Evolutionary conservation across 2,329 filamentous ascomycete genomes (phyloP).

Genomic region (Monilinia aucupariae): DNA sequence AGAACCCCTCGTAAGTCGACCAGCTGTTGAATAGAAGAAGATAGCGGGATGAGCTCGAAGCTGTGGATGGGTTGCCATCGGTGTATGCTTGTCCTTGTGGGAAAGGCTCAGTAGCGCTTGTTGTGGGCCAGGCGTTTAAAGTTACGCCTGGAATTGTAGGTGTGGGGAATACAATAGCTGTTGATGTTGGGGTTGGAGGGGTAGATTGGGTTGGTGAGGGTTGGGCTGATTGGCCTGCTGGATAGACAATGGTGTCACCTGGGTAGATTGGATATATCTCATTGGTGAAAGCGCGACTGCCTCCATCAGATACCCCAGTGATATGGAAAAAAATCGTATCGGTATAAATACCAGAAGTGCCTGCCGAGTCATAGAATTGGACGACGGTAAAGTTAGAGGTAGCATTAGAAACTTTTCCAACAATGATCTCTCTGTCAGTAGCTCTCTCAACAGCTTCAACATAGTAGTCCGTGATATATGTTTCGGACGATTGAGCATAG

Average conservation of each 20-base stretch:
- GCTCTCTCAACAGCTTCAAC: not conserved
- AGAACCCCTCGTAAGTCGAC: constrained; percentile 1
- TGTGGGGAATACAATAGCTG: not conserved
- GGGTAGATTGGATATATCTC: constrained; percentile 8
- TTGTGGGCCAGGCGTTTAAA: not conserved
- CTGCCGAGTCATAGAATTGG: not conserved
- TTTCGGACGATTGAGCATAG: constrained; percentile 2
- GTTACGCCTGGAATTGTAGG: not conserved
- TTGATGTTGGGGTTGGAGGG: not conserved
- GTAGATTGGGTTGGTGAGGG: not conserved
- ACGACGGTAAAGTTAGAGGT: constrained; percentile 5
- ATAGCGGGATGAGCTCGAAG: not conserved
- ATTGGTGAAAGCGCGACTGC: not conserved
- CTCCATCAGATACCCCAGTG: not conserved
- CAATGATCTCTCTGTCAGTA: not conserved
- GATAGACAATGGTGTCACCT: not conserved
- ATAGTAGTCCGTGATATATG: constrained; percentile 11
- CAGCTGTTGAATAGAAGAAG: not conserved
- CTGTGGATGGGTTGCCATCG: constrained; percentile 2
- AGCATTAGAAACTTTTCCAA: constrained; percentile 2
- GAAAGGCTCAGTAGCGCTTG: not conserved
- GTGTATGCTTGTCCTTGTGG: not conserved
- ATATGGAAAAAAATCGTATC: not conserved
- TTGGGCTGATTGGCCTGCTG: not conserved
- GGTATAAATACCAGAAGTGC: not conserved